Percentiles rank a stretch among this genome's conserved stretches.
These are phyloP conservation scores for Trichosporon inkin DNA, from an alignment of 1,284 basidiomycete genomes.

Conservation along the genomic window DNA sequence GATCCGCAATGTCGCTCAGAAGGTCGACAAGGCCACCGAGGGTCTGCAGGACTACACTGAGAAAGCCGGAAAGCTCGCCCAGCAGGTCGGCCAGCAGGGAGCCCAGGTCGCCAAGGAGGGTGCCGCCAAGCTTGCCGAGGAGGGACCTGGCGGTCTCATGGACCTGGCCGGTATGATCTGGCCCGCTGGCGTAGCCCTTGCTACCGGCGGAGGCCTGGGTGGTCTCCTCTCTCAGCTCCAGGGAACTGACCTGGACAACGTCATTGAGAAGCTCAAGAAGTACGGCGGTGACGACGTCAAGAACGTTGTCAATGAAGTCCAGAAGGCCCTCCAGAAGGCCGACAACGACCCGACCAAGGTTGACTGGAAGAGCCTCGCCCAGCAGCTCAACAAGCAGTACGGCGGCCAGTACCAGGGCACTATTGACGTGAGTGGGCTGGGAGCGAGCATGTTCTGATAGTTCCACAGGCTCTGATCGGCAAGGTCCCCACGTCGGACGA, in stretches of 20 bases:
- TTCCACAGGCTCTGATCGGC: constrained; percentile 34
- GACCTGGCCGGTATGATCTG: constrained; percentile 35
- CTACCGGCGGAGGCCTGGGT: constrained; percentile 21
- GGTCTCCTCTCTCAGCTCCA: constrained; percentile 42
- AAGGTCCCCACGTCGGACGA: constrained; percentile 40
- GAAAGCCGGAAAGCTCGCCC: constrained; percentile 9
- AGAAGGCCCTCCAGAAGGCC: constrained; percentile 43
- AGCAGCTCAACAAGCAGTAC: constrained; percentile 41
- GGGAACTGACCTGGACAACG: constrained; percentile 39
- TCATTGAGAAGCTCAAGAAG: constrained; percentile 46
- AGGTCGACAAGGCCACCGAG: constrained; percentile 9
- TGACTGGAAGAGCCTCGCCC: constrained; percentile 44
- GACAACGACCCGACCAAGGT: constrained; percentile 41
- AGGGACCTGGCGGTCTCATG: not conserved
- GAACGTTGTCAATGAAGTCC: constrained; percentile 41
- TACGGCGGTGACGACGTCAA: constrained; percentile 45
- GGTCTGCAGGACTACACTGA: constrained; percentile 2
- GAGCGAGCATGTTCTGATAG: not conserved
- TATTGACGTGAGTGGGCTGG: constrained; percentile 34
- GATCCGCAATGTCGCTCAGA: constrained; percentile 41
- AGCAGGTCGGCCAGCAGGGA: not conserved
- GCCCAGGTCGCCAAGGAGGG: constrained; percentile 11
- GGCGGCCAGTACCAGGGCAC: constrained; percentile 37
- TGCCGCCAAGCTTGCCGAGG: constrained; percentile 3
- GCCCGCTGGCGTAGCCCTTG: constrained; percentile 31